These are phyloP conservation scores for Trichoderma afroharzianum DNA, from an alignment of 2,329 filamentous ascomycete species.

Conservation along the genomic window DNA sequence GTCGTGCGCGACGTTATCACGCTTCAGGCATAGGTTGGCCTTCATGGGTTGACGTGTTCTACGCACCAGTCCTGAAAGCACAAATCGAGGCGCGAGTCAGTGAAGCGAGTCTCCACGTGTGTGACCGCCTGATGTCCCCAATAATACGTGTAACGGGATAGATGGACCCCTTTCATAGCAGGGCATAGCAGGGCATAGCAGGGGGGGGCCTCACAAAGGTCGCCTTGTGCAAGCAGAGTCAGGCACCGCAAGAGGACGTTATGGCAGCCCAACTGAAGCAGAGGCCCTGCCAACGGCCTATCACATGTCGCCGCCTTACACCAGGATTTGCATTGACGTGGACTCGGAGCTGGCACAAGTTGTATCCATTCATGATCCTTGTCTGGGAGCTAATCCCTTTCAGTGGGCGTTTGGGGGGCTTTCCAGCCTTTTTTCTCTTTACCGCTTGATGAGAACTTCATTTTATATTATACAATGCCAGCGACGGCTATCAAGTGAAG, in stretches of 20 bases:
- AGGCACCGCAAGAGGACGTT: slow-evolving; percentile 5
- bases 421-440: slow-evolving; percentile 12
- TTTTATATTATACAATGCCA: slow-evolving; percentile 15
- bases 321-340: slow-evolving; percentile 15
- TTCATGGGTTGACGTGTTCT: slow-evolving; percentile 16
- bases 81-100: slow-evolving; percentile 14
- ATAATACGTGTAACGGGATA: slow-evolving; percentile 13
- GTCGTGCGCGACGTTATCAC: slow-evolving; percentile 16
- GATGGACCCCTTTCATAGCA: slow-evolving; percentile 16
- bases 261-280: slow-evolving; percentile 14
- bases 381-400: slow-evolving; percentile 6
- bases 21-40: slow-evolving; percentile 13
- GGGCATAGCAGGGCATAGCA: background rate
- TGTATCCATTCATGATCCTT: background rate
- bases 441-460: slow-evolving; percentile 15
- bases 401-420: background rate
- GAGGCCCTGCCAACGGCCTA: slow-evolving; percentile 6
- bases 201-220: background rate
- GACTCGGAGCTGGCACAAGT: slow-evolving; percentile 6
- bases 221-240: slow-evolving; percentile 14
- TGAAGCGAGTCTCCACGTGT: slow-evolving; percentile 12
- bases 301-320: slow-evolving; percentile 9
- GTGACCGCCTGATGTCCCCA: slow-evolving; percentile 13
- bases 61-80: slow-evolving; percentile 9
- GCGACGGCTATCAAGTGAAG: background rate